A percentile compares a stretch with the other conserved stretches of the same genome.
Evolutionary conservation across 345 rosid species (phyloP).

Genomic region (Lepidium africanum): DNA sequence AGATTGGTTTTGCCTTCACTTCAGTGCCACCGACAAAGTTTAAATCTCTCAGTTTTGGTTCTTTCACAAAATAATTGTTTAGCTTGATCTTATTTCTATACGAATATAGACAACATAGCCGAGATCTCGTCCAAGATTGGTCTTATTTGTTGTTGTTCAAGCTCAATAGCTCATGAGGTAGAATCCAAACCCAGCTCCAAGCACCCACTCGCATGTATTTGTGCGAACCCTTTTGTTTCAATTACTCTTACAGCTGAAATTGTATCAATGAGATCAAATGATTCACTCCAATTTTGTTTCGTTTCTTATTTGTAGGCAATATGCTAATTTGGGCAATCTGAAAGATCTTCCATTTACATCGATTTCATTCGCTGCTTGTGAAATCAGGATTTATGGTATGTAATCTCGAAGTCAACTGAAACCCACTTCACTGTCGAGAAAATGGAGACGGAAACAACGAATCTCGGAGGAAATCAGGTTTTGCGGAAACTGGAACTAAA

Average conservation of each 20-base stretch:
- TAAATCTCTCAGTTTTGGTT: background rate
- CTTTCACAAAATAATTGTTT: background rate
- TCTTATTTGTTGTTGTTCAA: background rate
- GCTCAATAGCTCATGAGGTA: background rate
- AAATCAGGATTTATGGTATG: background rate
- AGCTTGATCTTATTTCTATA: background rate
- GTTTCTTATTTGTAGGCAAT: background rate
- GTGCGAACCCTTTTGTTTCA: background rate
- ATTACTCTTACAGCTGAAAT: background rate
- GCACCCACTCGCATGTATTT: background rate
- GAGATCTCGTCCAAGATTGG: constrained; percentile 15
- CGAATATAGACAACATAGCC: constrained; percentile 3
- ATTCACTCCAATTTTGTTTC: background rate
- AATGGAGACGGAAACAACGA: constrained; percentile 41
- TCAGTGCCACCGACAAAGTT: constrained; percentile 18
- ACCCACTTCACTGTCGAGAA: background rate
- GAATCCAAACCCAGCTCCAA: constrained; percentile 10
- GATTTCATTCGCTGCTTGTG: background rate
- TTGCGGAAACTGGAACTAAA: constrained; percentile 37
- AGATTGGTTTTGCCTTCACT: constrained; percentile 7
- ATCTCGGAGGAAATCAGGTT: constrained; percentile 30
- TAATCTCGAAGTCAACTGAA: background rate
- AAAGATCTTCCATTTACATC: constrained; percentile 11
- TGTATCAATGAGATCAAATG: background rate
- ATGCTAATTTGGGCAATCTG: background rate